Evolutionary conservation across 441 rosid species (phyloP).

Genomic region (Lagerstroemia fauriei): DNA sequence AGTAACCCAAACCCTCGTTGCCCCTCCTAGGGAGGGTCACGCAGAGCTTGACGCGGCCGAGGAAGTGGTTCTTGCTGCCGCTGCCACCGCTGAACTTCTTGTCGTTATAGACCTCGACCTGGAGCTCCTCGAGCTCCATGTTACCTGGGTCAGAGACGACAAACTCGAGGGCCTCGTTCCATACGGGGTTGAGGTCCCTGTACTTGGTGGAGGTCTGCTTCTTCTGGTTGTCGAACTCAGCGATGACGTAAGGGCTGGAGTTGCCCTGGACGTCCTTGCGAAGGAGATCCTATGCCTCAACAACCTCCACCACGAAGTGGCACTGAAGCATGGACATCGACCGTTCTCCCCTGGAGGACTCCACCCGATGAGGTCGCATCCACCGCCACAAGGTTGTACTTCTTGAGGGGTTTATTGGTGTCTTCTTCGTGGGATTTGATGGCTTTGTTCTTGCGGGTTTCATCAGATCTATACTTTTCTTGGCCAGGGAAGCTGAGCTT

Average conservation of each 20-base stretch:
- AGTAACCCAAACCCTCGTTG: conserved; percentile 70
- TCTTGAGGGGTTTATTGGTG: too few species aligned
- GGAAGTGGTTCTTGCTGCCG: conserved; percentile 81
- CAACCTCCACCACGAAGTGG: conserved; percentile 64
- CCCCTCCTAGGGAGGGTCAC: conserved; percentile 71
- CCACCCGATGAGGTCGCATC: too few species aligned
- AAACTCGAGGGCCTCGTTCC: conserved; percentile 85
- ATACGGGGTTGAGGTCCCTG: conserved; percentile 78
- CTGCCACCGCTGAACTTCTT: conserved; percentile 68
- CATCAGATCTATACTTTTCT: too few species aligned
- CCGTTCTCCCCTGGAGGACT: too few species aligned
- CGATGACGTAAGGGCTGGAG: conserved; percentile 80
- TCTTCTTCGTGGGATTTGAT: too few species aligned
- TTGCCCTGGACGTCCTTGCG: conserved; percentile 94
- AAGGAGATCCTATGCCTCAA: conserved; percentile 74
- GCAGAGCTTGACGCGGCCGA: conserved; percentile 78
- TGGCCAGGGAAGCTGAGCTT: too few species aligned
- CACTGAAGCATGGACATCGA: too few species aligned
- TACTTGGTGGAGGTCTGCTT: conserved; percentile 64
- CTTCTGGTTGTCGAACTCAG: conserved; percentile 77
- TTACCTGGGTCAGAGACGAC: conserved; percentile 66
- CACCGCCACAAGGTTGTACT: too few species aligned
- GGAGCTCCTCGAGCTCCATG: conserved; percentile 77
- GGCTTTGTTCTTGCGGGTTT: too few species aligned
- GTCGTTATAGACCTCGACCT: conserved; percentile 76